Evolutionary conservation across 306 rosid genomes (phyloP), one percentile per base, ranked within the genome.

Genomic region (Astragalus glycyphyllos): DNA sequence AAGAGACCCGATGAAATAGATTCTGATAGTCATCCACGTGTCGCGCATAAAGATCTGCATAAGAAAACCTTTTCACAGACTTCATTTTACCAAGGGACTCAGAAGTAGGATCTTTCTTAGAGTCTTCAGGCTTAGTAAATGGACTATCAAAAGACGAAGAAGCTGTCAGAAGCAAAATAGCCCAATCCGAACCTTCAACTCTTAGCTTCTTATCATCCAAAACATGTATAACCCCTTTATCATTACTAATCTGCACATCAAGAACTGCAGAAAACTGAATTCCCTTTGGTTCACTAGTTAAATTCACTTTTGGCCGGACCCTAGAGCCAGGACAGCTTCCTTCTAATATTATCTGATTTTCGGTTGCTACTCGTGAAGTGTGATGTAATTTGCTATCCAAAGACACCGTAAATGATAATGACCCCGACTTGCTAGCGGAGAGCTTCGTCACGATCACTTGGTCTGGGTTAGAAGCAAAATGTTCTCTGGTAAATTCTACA

Each of bases 1-100:
- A 86, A 14, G 94, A 90, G 76, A 93, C 96, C 13, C 97, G 97
- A 35, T 86, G 87, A 73, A 90, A 93, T 69, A 93, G 87, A 74
- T 68, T 81, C 80, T 90, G 97, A 87, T 90, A 93, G 80, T 90
- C 96, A 69, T 80, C 80, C 81, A 90, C 70, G 71, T 93, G 96
- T 5, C 60, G 90, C 37, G 88, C 84, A 68, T 84, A 87, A 48
- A 90, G 90, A 47, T 87, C 90, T 31, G 85, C 73, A 79, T 87
- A 93, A n/a, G 90, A 72, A 42, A 81, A 23, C 0, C 23, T 78
- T 75, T 86, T 83, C 34, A 75, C 81, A 31, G 84, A 81, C 74
- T 61, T 78, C 82, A 84, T 73, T 73, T 71, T 70, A 31, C 71
- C 71, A 42, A 78, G 85, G 49, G 96, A 80, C 77, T 88, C 89